A percentile compares a stretch with the other conserved stretches of the same genome.
Evolutionary conservation across 2,329 filamentous ascomycete species (phyloP).

Genomic region (Penicillium verrucosum): DNA sequence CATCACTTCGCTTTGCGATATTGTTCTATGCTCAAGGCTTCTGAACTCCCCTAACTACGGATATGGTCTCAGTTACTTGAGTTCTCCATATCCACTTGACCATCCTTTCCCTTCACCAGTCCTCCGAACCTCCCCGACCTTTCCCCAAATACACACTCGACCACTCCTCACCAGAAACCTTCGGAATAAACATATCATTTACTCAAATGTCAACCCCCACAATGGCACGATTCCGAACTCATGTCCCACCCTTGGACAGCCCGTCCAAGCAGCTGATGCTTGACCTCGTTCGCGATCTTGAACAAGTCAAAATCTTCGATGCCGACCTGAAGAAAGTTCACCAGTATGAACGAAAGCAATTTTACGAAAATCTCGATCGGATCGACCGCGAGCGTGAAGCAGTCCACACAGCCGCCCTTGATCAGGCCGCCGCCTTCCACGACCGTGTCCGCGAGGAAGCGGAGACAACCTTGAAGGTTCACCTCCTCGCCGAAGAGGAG

Average conservation of each 20-base stretch:
- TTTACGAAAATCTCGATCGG: constrained; percentile 60
- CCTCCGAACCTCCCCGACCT: not conserved
- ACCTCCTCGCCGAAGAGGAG: constrained; percentile 41
- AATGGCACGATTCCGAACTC: constrained; percentile 30
- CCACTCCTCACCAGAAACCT: not conserved
- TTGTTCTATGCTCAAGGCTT: not conserved
- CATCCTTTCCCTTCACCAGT: not conserved
- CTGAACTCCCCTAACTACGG: not conserved
- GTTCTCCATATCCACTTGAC: not conserved
- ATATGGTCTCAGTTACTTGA: not conserved
- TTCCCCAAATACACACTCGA: not conserved
- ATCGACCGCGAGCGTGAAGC: constrained; percentile 62
- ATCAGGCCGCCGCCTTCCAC: constrained; percentile 63
- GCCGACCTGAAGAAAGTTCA: constrained; percentile 44
- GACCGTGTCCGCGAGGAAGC: constrained; percentile 59
- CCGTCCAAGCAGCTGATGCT: constrained; percentile 41
- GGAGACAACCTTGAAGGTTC: constrained; percentile 51
- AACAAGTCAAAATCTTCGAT: constrained; percentile 42
- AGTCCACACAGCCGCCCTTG: constrained; percentile 63
- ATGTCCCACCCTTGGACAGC: constrained; percentile 35
- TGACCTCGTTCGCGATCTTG: constrained; percentile 41
- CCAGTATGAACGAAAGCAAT: constrained; percentile 43
- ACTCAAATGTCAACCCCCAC: not conserved
- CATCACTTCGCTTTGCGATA: not conserved
- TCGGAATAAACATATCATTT: not conserved